Evolutionary conservation across 2,329 filamentous ascomycete genomes (phyloP), one percentile per base, ranked within the genome.

Genomic region (Thelonectria blattea): DNA sequence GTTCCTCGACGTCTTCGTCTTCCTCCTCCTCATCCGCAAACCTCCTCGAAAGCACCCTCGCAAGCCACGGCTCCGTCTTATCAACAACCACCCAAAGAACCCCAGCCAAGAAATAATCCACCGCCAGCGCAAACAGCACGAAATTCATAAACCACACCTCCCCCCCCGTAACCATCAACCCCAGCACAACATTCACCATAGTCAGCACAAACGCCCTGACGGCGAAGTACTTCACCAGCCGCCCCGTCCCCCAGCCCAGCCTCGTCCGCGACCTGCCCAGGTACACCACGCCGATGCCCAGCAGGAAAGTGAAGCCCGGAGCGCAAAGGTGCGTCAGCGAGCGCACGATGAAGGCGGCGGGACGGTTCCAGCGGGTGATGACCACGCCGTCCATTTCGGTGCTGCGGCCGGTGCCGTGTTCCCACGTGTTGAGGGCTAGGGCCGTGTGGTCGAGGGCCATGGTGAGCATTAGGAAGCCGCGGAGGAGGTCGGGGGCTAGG

Each of bases 211-310:
- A 55, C 3, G 73, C 75, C 15, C 79, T 73, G 9, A 74, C 67
- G 2, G 72, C 64, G 55, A 81, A 80, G 61, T 82, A 80, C 22
- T 71, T 63, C 1, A 68, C 67, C 62, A 81, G 74, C 12, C 70
- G 67, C 6, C 50, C 24, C 1, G 70, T 47, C 5, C 74, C 68
- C 80, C 80, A 82, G 0, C 78, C 78, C 2, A 80, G 69, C 14
- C 66, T 70, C 14, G 70, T 67, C 5, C 80, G 75, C 24, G 80
- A 80, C n/a, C 73, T 71, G 4, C 78, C 75, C 12, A 82, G 78
- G 61, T 80, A 81, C 0, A 77, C 79, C 10, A 80, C 71, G 8
- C 80, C 80, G 65, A 80, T 75, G 22, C 80, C 80, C 4, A 82
- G 70, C n/a, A 82, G 68, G 39, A 82, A 77, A 0, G 76, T 78